phyloP scores from a whole-genome alignment of 345 rosid genomes.

The Nasturtium officinale region DNA sequence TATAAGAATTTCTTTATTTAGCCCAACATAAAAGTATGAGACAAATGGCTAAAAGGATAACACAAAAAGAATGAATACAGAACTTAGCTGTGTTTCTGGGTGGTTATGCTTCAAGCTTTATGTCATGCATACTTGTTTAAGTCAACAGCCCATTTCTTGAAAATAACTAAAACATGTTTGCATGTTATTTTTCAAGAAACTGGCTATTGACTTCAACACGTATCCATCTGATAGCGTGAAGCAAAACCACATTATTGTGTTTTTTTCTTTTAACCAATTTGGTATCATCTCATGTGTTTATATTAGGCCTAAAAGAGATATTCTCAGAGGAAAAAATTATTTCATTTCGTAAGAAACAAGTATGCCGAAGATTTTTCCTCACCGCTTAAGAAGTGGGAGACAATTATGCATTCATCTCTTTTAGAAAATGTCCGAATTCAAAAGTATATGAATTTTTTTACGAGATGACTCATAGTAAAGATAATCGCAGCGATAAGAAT shows the following conservation, averaged over 20 bases:
- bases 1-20: too few relatives aligned
- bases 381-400: slow-evolving; percentile 62
- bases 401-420: slow-evolving; percentile 53
- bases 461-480: slow-evolving; percentile 31
- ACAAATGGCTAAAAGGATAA: too few relatives aligned
- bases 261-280: neutral
- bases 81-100: too few relatives aligned
- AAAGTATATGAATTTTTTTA: slow-evolving; percentile 30
- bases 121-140: too few relatives aligned
- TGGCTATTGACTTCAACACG: slow-evolving; percentile 73
- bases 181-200: slow-evolving; percentile 21
- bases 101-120: too few relatives aligned
- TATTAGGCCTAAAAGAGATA: neutral
- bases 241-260: slow-evolving; percentile 52
- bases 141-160: too few relatives aligned
- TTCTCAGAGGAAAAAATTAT: neutral
- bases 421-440: slow-evolving; percentile 31
- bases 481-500: slow-evolving; percentile 36
- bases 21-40: too few relatives aligned
- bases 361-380: slow-evolving; percentile 57
- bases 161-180: too few relatives aligned
- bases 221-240: slow-evolving; percentile 61
- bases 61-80: too few relatives aligned
- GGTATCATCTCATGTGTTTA: neutral
- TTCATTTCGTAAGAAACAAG: slow-evolving; percentile 55